A percentile compares a stretch with the other conserved stretches of the same genome.
Evolutionary conservation across 257 asterid species (phyloP).

Genomic region (Salvia splendens): DNA sequence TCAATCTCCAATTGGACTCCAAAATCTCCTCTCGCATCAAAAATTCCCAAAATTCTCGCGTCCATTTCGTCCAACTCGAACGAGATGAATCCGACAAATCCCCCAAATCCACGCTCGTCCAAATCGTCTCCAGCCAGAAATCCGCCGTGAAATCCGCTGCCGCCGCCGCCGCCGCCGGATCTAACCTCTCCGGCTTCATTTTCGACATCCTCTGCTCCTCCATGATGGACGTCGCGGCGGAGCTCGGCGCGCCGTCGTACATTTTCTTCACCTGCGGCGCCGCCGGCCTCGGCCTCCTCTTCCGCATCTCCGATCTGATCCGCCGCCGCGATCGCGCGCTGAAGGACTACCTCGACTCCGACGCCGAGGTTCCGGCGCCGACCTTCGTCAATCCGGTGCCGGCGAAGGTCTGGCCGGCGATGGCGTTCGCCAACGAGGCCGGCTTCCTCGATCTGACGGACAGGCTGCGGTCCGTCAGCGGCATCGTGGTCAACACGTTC

Average conservation of each 20-base stretch:
- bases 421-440: neutral
- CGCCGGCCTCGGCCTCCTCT: slow-evolving; percentile 38
- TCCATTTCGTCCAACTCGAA: slow-evolving; percentile 28
- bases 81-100: neutral
- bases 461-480: slow-evolving; percentile 29
- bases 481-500: slow-evolving; percentile 44
- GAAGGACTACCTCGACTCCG: slow-evolving; percentile 2
- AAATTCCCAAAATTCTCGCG: slow-evolving; percentile 20
- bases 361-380: slow-evolving; percentile 19
- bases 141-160: slow-evolving; percentile 27
- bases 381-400: slow-evolving; percentile 36
- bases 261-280: slow-evolving; percentile 49
- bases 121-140: slow-evolving; percentile 33
- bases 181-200: slow-evolving; percentile 40
- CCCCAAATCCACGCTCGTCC: neutral
- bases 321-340: slow-evolving; percentile 24
- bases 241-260: slow-evolving; percentile 45
- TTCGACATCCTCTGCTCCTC: slow-evolving; percentile 30
- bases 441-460: neutral
- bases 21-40: slow-evolving; percentile 28
- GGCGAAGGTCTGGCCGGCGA: slow-evolving; percentile 31
- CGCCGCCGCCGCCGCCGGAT: neutral
- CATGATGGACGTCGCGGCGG: slow-evolving; percentile 59
- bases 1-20: slow-evolving; percentile 33
- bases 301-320: slow-evolving; percentile 33